Base-by-base conservation (phyloP, 768 basidiomycete genomes). In the Lactifluus subvellereus region DNA sequence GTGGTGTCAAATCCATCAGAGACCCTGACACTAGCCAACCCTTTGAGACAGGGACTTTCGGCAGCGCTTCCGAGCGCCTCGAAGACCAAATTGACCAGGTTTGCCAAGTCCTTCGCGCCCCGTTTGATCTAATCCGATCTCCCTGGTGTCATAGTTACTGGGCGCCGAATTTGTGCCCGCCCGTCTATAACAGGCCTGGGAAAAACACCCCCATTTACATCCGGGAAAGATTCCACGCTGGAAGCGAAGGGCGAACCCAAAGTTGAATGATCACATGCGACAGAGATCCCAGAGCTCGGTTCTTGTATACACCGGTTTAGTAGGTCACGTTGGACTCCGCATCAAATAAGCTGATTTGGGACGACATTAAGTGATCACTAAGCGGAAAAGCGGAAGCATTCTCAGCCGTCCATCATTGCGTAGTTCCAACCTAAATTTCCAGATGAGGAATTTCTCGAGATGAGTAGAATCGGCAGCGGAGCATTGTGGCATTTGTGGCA, bases 401-500 rank as follows among this genome's bases (percentile, higher is more conserved):
- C 33, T 22, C 30, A 53, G 30, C 35, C 16, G 47, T 42, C 52
- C 61, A 62, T 63, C 57, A 63, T 33, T 59, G 54, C 60, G 54
- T 59, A 63, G 62, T 63, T 63, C 57, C 27, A 63, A 63, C 62
- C 49, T 63, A 63, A 54, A 32, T 59, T 59, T 48, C 51, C 57
- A 54, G 27, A 27, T 38, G 37, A 57, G 32, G 35, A 47, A 62
- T 40, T 30, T 10, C 6, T 59, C 47, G 27, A 33, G 51, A 58
- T 62, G 52, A 59, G 57, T 47, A 20, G 45, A 47, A 62, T 40
- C 30, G 27, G 57, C 30, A 51, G 58, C 40, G 54, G 59, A 45
- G 58, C 63, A 22, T 64, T 64, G 63, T 64, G 63, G 63, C 63
- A 40, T 18, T 64, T 60, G 63, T 64, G 59, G 63, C 63, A 27